Evolutionary conservation across 345 rosid species (phyloP), one percentile per base, ranked within the genome.

Genomic region (Lepidium didymum): DNA sequence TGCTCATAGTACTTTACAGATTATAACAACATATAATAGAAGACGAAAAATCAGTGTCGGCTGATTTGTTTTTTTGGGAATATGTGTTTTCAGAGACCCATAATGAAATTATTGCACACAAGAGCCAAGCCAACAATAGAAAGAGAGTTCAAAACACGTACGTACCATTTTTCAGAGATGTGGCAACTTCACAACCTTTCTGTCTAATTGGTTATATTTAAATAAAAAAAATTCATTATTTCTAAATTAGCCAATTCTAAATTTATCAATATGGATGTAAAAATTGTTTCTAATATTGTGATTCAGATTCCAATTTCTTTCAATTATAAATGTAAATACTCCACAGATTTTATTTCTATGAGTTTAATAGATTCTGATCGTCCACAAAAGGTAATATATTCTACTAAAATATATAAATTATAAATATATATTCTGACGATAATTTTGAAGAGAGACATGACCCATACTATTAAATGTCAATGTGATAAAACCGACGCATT

Each of bases 181-280:
- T 73, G 77, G 55, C 72, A 73, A 73, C 23, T 65, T 73, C 47
- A 51, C 8, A 29, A 66, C 67, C 72, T 56, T 64, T 72, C 41
- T 42, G 61, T 64, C 43, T 10, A 25, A 25, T 25, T 25, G 3
- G 27, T 3, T 25, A 25, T 3, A 25, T 1, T 25, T 25, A 25
- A 25, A 25, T 25, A 25, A 25, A n/a, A n/a, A n/a, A n/a, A n/a
- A n/a, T n/a, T n/a, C n/a, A n/a, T n/a, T n/a, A n/a, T n/a, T n/a
- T n/a, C n/a, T n/a, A n/a, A n/a, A n/a, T n/a, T n/a, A n/a, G n/a
- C n/a, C n/a, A n/a, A n/a, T n/a, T n/a, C n/a, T n/a, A n/a, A n/a
- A n/a, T n/a, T n/a, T n/a, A n/a, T n/a, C n/a, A n/a, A n/a, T n/a
- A n/a, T n/a, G n/a, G n/a, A n/a, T n/a, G n/a, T n/a, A n/a, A n/a